Evolutionary conservation across 116 monocot species (phyloP), one percentile per base, ranked within the genome.

Genomic region (Trichopus zeylanicus): DNA sequence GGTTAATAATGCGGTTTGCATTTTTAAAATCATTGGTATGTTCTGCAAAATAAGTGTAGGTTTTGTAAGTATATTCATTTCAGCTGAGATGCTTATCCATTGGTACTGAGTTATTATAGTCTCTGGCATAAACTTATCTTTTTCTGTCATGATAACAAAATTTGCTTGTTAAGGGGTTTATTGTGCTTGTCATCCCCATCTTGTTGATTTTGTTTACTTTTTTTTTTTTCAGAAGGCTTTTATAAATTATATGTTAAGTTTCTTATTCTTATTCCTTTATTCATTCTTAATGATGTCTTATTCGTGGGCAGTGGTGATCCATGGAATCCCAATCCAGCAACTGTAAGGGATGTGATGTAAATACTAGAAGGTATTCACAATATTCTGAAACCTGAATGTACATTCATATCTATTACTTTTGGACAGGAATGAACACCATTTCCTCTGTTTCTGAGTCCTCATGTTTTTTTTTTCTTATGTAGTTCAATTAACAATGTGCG

Each of bases 241-340:
- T n/a, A n/a, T n/a, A n/a, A n/a, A 16, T 16, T 42, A 16, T 42
- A 3, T 13, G 12, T 46, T 19, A 28, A 53, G 35, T 7, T 64
- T 32, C 22, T 37, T 37, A 13, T 51, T 20, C 46, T 6, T 2
- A 27, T 35, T 29, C 15, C 46, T 29, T 33, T 34, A 8, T 65
- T 59, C 29, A 67, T 73, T 76, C 68, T 63, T 49, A 65, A 89
- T 89, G 95, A 90, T 61, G 91, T 90, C 25, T 70, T 97, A 49
- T 97, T 90, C 55, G 91, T 97, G 69, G 95, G 84, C 65, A 79
- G 90, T 81, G 95, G 95, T 27, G 95, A 91, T 58, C 95, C 95
- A 30, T 97, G 91, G 91, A 87, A 87, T 35, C 95, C 95, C 51
- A 70, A 70, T 23, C 68, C 76, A 30, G 71, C 49, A 52, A 91